Conservation (phyloP, 768 basidiomycete species). For the Hortiboletus campestris region DNA sequence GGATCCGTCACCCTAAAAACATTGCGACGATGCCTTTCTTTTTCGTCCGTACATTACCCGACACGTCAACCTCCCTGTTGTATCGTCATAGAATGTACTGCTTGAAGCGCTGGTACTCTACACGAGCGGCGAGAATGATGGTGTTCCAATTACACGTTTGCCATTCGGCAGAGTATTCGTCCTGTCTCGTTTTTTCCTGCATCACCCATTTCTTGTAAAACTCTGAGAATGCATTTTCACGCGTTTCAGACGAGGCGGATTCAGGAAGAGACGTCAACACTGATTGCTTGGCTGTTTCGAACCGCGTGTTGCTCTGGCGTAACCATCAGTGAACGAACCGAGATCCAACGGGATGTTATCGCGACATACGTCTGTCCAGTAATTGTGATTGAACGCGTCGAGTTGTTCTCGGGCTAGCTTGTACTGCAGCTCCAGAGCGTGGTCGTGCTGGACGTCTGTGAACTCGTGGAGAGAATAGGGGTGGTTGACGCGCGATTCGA, state of each 20-base stretch:
- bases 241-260: conserved; percentile 48
- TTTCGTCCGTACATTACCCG: background rate
- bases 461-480: conserved; percentile 84
- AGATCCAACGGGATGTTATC: background rate
- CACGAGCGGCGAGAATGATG: conserved; percentile 57
- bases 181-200: conserved; percentile 59
- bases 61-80: background rate
- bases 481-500: conserved; percentile 39
- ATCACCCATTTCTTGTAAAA: conserved; percentile 76
- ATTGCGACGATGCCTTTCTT: background rate
- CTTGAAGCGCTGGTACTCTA: conserved; percentile 47
- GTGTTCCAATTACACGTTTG: conserved; percentile 55
- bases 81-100: conserved; percentile 27
- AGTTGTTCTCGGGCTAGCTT: conserved; percentile 68
- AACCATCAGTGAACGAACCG: conserved; percentile 2
- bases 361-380: conserved; percentile 75
- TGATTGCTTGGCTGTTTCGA: conserved; percentile 64
- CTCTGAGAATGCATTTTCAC: conserved; percentile 66
- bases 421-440: conserved; percentile 62
- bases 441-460: conserved; percentile 32
- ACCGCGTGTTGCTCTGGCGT: conserved; percentile 73
- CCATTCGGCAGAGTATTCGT: conserved; percentile 66
- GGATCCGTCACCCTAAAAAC: background rate
- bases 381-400: conserved; percentile 72
- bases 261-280: conserved; percentile 56